Evolutionary conservation across 2,329 filamentous ascomycete species (phyloP).

Genomic region (Ophiostoma himal-ulmi): DNA sequence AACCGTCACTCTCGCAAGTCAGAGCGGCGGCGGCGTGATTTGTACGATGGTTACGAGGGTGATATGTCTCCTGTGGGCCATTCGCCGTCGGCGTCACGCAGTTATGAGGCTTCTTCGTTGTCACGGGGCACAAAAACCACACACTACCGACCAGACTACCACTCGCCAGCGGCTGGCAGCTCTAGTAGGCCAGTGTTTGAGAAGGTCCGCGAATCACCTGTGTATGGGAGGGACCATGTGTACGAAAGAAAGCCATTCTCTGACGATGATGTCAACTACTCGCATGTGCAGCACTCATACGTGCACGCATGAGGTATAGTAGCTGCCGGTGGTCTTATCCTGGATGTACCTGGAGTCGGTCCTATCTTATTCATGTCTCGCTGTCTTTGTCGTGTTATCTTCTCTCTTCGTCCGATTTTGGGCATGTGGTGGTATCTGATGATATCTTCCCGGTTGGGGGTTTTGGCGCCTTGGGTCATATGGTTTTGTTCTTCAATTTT

Average conservation of each 20-base stretch:
- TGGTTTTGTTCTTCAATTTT: not conserved
- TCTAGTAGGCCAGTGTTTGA: not conserved
- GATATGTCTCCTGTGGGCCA: slow-evolving; percentile 8
- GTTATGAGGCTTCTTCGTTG: not conserved
- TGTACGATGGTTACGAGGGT: slow-evolving; percentile 20
- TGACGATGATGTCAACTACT: slow-evolving; percentile 26
- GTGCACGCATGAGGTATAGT: not conserved
- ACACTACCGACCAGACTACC: not conserved
- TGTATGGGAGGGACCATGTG: slow-evolving; percentile 24
- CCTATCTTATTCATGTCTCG: not conserved
- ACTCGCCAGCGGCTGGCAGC: not conserved
- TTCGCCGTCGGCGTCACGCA: not conserved
- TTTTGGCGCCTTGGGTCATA: not conserved
- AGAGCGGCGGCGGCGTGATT: slow-evolving; percentile 23
- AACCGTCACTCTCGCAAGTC: slow-evolving; percentile 22
- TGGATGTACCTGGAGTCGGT: not conserved
- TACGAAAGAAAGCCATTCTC: slow-evolving; percentile 26
- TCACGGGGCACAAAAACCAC: not conserved
- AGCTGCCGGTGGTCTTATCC: not conserved
- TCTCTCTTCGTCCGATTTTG: not conserved
- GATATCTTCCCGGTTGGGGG: not conserved
- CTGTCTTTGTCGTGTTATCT: not conserved
- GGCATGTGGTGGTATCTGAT: not conserved
- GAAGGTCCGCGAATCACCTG: slow-evolving; percentile 25
- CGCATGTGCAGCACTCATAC: slow-evolving; percentile 21